phyloP scores from a whole-genome alignment of 495 filamentous ascomycete genomes.

The Cercophora scortea region DNA sequence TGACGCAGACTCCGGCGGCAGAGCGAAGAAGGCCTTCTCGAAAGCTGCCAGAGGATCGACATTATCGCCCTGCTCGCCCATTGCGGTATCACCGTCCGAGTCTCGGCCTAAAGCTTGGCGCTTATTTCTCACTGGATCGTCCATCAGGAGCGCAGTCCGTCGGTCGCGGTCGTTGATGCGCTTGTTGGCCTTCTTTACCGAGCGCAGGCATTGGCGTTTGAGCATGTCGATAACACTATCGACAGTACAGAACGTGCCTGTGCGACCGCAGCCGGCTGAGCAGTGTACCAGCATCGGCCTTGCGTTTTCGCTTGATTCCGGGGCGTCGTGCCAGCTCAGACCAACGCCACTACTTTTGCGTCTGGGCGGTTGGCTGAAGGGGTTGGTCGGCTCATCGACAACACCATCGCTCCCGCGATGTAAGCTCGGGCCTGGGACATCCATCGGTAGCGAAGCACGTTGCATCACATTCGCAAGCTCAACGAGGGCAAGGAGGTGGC shows the following conservation, averaged over 20 bases:
- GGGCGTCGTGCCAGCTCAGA: conserved; percentile 38
- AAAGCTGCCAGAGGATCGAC: conserved; percentile 7
- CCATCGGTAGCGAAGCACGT: conserved; percentile 30
- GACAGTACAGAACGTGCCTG: conserved; percentile 92
- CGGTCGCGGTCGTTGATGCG: conserved; percentile 30
- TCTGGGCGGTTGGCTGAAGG: neutral
- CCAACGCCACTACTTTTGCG: neutral
- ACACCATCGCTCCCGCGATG: conserved; percentile 3
- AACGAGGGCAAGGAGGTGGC: conserved; percentile 76
- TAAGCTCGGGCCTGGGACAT: conserved; percentile 12
- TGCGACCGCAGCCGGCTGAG: conserved; percentile 90
- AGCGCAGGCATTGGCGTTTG: conserved; percentile 58
- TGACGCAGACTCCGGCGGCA: neutral
- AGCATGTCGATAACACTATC: conserved; percentile 92
- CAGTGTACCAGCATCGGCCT: conserved; percentile 89
- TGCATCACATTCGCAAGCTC: conserved; percentile 71
- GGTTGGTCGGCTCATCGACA: neutral
- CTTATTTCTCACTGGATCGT: neutral
- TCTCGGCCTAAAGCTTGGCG: conserved; percentile 11
- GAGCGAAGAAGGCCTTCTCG: neutral
- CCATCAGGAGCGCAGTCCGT: conserved; percentile 2
- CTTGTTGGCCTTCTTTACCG: conserved; percentile 21
- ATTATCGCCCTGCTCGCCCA: conserved; percentile 12
- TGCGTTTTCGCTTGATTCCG: conserved; percentile 41
- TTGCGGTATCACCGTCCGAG: conserved; percentile 36